Conservation (phyloP, 768 basidiomycete genomes). For the Jaapia argillacea region DNA sequence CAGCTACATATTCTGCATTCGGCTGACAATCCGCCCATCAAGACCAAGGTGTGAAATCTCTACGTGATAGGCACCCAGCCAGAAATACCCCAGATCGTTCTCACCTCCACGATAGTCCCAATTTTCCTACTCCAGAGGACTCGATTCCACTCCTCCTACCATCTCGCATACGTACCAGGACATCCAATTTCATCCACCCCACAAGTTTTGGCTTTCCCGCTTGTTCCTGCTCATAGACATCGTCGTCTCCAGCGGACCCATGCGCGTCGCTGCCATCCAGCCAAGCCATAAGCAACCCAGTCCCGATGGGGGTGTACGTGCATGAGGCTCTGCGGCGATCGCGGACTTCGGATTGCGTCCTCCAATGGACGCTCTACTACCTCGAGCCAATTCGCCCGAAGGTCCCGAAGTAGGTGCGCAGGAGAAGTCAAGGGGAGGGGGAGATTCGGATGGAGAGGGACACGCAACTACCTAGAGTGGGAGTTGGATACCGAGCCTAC, state of each 20-base stretch:
- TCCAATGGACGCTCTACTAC: conserved; percentile 85
- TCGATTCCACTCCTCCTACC: conserved; percentile 9
- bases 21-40: conserved; percentile 5
- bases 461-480: too few species aligned
- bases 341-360: conserved; percentile 70
- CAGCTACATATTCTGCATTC: not conserved
- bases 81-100: conserved; percentile 55
- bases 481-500: too few species aligned
- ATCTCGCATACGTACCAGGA: conserved; percentile 15
- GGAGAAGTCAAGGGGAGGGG: conserved; percentile 37
- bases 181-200: conserved; percentile 40
- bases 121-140: conserved; percentile 15
- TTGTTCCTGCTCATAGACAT: conserved; percentile 9
- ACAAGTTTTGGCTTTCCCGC: conserved; percentile 20
- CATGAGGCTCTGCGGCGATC: conserved; percentile 85
- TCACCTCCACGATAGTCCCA: conserved; percentile 9
- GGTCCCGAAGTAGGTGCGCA: conserved; percentile 51
- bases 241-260: conserved; percentile 17
- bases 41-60: conserved; percentile 75
- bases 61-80: conserved; percentile 73
- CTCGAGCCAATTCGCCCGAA: conserved; percentile 71
- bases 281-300: conserved; percentile 22
- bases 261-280: conserved; percentile 11
- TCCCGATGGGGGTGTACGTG: conserved; percentile 70
- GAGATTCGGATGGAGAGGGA: too few species aligned